Evolutionary conservation across 495 filamentous ascomycete species (phyloP).

Genomic region (Oidiodendron maius): DNA sequence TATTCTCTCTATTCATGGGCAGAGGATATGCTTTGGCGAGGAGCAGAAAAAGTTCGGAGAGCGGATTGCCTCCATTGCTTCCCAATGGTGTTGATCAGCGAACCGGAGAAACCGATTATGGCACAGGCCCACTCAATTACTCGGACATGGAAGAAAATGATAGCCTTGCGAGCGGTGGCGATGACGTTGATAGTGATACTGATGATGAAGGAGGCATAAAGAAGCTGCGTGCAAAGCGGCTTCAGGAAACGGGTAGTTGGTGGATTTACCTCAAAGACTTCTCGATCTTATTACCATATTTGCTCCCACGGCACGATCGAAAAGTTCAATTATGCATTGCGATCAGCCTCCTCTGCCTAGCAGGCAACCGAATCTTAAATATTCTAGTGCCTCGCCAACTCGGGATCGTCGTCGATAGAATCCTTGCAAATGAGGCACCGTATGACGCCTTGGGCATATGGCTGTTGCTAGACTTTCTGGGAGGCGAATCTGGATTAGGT

Average conservation of each 20-base stretch:
- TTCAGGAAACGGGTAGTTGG: neutral
- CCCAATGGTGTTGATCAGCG: neutral
- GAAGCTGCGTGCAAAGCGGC: neutral
- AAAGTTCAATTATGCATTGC: slow-evolving; percentile 45
- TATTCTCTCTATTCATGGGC: neutral
- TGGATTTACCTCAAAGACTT: slow-evolving; percentile 5
- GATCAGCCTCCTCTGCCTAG: slow-evolving; percentile 49
- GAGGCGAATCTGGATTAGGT: neutral
- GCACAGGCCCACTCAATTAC: neutral
- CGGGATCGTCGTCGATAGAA: slow-evolving; percentile 50
- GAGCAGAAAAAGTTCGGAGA: neutral
- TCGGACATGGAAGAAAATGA: neutral
- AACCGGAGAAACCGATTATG: neutral
- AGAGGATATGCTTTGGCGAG: neutral
- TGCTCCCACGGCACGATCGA: slow-evolving; percentile 52
- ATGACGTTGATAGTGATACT: neutral
- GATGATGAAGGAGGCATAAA: neutral
- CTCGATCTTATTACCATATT: slow-evolving; percentile 49
- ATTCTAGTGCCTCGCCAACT: slow-evolving; percentile 59
- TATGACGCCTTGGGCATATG: neutral
- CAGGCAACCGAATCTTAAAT: slow-evolving; percentile 50
- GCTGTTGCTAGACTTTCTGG: neutral
- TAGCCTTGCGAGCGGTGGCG: neutral
- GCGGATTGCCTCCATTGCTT: neutral
- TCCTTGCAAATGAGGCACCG: slow-evolving; percentile 20